A percentile compares a stretch with the other conserved stretches of the same genome.
These are phyloP conservation scores for Cicer chorassanicum DNA, from an alignment of 306 rosid genomes.

Conservation along the genomic window DNA sequence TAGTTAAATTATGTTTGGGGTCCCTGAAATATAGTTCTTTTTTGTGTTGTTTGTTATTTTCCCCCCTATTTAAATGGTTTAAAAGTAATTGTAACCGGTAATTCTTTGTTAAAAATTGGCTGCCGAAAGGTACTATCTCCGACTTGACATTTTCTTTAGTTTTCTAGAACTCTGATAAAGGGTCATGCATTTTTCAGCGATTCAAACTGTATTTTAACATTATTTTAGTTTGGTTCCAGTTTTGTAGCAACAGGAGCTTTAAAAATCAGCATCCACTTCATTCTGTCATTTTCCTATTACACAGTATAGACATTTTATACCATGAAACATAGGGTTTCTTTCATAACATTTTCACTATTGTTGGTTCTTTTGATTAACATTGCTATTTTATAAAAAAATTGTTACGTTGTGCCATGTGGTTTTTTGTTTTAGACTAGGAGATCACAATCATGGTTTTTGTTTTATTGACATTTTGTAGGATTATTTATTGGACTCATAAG, in stretches of 20 bases:
- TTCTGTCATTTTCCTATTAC: neutral
- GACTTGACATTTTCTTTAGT: constrained; percentile 4
- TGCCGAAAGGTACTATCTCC: neutral
- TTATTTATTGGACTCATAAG: constrained; percentile 9
- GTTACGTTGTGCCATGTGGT: neutral
- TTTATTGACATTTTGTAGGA: neutral
- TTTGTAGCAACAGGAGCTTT: neutral
- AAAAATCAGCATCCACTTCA: neutral
- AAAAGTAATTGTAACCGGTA: constrained; percentile 3
- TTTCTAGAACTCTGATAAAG: neutral
- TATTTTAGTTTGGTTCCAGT: neutral
- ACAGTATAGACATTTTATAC: neutral
- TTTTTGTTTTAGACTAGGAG: neutral
- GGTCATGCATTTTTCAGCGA: constrained; percentile 6
- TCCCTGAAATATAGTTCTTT: neutral
- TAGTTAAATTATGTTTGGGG: neutral
- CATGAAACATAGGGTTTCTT: neutral
- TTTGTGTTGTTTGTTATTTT: neutral
- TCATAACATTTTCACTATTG: constrained; percentile 1
- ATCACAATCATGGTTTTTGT: neutral
- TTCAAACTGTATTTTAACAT: neutral
- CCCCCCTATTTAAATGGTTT: neutral
- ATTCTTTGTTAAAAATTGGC: constrained; percentile 16
- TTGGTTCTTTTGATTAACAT: neutral
- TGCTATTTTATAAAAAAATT: neutral